phyloP scores from a whole-genome alignment of 352 stramenopile genomes.

The Globisporangium nagaii region DNA sequence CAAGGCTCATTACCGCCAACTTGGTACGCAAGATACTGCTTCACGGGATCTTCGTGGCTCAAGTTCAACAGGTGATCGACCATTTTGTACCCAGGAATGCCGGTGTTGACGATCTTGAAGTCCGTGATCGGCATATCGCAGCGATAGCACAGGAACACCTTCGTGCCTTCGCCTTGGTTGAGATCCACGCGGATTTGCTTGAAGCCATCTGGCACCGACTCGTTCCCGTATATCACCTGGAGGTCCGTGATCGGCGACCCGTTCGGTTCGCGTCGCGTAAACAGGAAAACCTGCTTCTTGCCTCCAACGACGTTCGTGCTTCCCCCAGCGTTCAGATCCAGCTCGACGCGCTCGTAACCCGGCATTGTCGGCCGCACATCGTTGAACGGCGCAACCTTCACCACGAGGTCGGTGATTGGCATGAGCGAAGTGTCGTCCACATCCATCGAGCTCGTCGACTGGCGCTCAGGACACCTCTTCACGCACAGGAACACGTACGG shows the following conservation, averaged over 20 bases:
- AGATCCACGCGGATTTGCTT: slow-evolving; percentile 84
- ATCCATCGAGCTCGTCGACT: slow-evolving; percentile 20
- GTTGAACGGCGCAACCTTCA: slow-evolving; percentile 53
- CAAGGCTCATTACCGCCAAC: slow-evolving; percentile 78
- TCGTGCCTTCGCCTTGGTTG: slow-evolving; percentile 79
- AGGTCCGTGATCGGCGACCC: slow-evolving; percentile 84
- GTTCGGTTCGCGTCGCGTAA: slow-evolving; percentile 64
- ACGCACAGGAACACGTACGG: slow-evolving; percentile 85
- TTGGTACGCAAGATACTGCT: slow-evolving; percentile 81
- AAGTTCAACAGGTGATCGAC: slow-evolving; percentile 71
- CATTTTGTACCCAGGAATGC: slow-evolving; percentile 82
- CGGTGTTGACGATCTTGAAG: slow-evolving; percentile 78
- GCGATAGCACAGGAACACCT: slow-evolving; percentile 83
- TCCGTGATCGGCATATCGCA: slow-evolving; percentile 88
- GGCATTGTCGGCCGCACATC: slow-evolving; percentile 58
- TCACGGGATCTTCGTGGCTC: slow-evolving; percentile 54
- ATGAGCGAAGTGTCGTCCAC: slow-evolving; percentile 24
- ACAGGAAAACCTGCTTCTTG: slow-evolving; percentile 87
- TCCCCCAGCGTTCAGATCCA: slow-evolving; percentile 78
- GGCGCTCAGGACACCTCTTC: slow-evolving; percentile 56
- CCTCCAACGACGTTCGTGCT: slow-evolving; percentile 27
- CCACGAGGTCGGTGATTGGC: slow-evolving; percentile 76
- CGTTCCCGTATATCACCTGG: slow-evolving; percentile 72
- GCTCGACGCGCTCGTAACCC: slow-evolving; percentile 74
- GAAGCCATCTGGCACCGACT: slow-evolving; percentile 81